Conservation (phyloP, 148 eudicot genomes). For the Rhododendron ovatum region DNA sequence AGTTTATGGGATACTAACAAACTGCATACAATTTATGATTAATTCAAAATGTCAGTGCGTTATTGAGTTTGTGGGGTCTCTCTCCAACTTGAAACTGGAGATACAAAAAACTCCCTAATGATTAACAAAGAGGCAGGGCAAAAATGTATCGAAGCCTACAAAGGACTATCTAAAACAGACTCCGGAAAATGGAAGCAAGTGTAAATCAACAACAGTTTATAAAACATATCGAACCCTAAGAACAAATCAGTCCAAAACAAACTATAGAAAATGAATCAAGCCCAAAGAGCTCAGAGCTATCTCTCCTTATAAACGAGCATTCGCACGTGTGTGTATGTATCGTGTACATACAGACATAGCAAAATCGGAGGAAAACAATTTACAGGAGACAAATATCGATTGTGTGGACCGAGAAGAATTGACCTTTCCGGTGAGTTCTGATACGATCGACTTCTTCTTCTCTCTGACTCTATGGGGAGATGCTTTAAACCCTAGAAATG, state of each 20-base stretch:
- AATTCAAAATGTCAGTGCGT: not conserved
- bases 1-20: too few species aligned
- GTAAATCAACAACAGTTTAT: not conserved
- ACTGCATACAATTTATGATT: too few species aligned
- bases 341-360: not conserved
- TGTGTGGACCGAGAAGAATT: not conserved
- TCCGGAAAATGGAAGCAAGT: not conserved
- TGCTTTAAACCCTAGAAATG: conserved; percentile 3
- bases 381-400: not conserved
- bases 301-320: not conserved
- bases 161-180: not conserved
- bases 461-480: not conserved
- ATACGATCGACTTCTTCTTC: not conserved
- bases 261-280: not conserved
- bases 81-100: not conserved
- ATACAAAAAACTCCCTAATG: not conserved
- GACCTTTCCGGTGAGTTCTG: not conserved
- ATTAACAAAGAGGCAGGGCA: not conserved
- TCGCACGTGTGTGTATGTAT: not conserved
- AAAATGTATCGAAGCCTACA: not conserved
- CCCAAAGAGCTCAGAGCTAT: not conserved
- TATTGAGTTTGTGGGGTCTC: not conserved
- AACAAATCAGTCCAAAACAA: not conserved
- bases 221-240: not conserved
- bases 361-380: not conserved